Conservation (phyloP, 2,329 filamentous ascomycete genomes). For the Neonectria neomacrospora region DNA sequence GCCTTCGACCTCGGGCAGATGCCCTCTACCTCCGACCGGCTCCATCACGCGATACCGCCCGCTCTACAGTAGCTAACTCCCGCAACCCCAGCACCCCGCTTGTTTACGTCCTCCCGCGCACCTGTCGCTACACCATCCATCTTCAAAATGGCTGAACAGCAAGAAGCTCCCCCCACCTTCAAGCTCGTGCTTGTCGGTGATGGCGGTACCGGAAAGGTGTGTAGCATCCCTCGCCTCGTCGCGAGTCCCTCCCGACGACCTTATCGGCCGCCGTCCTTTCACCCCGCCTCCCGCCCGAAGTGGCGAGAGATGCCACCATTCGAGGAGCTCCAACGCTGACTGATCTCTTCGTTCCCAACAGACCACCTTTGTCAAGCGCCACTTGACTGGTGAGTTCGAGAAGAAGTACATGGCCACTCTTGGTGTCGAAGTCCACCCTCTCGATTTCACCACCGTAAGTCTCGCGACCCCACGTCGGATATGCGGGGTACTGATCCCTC, state of each 20-base stretch:
- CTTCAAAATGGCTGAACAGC: constrained; percentile 70
- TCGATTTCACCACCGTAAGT: constrained; percentile 96
- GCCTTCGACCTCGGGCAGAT: constrained; percentile 30
- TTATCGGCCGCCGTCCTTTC: constrained; percentile 36
- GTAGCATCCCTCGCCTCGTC: constrained; percentile 43
- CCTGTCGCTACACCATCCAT: constrained; percentile 40
- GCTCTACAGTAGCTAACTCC: constrained; percentile 48
- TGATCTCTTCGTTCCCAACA: constrained; percentile 52
- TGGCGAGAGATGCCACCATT: constrained; percentile 26
- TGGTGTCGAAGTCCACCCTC: constrained; percentile 98
- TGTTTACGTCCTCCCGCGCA: constrained; percentile 58
- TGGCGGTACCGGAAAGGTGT: constrained; percentile 98
- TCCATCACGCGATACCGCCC: constrained; percentile 29
- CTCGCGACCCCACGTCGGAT: constrained; percentile 39
- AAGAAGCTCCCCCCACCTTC: constrained; percentile 78
- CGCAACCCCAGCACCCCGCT: constrained; percentile 54
- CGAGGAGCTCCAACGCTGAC: constrained; percentile 33
- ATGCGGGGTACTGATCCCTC: constrained; percentile 45
- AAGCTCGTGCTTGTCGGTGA: constrained; percentile 99
- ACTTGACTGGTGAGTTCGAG: constrained; percentile 99
- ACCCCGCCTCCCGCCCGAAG: constrained; percentile 37
- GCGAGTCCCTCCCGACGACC: constrained; percentile 32
- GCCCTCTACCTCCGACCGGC: constrained; percentile 27
- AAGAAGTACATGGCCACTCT: constrained; percentile 99
- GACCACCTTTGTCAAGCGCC: constrained; percentile 99